Percentiles rank a stretch among this genome's conserved stretches.
Conservation (phyloP, 257 asterid species). For the Solanum boliviense region DNA sequence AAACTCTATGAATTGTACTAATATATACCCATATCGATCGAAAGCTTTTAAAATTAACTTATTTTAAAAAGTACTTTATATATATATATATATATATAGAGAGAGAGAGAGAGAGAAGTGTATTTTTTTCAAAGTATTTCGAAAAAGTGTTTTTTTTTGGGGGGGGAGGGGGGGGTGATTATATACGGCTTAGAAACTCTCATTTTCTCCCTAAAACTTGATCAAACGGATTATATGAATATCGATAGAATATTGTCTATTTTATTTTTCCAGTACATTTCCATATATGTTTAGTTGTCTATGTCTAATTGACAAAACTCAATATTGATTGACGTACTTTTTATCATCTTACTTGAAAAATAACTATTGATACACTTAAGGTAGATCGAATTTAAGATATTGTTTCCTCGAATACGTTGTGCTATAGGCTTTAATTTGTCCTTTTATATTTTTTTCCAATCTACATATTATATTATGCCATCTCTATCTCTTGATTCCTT, state of each 20-base stretch:
- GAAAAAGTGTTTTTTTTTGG: too few species aligned
- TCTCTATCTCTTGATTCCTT: background rate
- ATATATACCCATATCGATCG: background rate
- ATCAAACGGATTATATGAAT: too few species aligned
- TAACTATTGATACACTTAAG: background rate
- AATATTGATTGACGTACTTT: background rate
- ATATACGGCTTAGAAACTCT: too few species aligned
- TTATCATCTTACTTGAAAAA: background rate
- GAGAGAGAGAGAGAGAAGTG: too few species aligned
- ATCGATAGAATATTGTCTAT: background rate
- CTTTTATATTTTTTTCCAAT: background rate
- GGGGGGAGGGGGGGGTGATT: accelerated
- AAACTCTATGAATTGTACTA: background rate
- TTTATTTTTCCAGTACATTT: background rate
- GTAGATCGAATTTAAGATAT: background rate
- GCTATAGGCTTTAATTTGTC: background rate
- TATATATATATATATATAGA: too few species aligned
- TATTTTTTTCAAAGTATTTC: too few species aligned
- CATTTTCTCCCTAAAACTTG: too few species aligned
- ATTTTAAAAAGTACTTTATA: too few species aligned
- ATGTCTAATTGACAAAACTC: background rate
- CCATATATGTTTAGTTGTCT: background rate
- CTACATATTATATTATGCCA: background rate
- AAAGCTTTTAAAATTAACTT: background rate
- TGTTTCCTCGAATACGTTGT: background rate